Conservation (phyloP, 2,329 filamentous ascomycete genomes). For the Xylaria sp. region DNA sequence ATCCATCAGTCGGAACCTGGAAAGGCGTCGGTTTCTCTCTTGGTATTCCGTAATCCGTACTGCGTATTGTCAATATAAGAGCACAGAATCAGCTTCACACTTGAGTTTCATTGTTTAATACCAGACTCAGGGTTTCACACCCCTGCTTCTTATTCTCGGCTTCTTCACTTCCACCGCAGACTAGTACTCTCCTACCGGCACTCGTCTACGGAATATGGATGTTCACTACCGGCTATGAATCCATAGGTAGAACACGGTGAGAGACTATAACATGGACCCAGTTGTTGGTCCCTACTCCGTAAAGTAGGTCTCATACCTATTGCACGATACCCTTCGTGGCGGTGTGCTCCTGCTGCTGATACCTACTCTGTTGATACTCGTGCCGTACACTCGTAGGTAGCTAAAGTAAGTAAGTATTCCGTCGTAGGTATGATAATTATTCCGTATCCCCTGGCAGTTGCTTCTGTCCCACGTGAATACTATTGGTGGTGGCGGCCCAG, state of each 20-base stretch:
- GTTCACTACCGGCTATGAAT: neutral
- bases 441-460: neutral
- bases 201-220: neutral
- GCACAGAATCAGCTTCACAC: neutral
- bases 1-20: no score
- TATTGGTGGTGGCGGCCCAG: conserved; percentile 2
- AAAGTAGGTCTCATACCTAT: neutral
- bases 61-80: neutral
- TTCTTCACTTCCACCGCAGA: conserved; percentile 2
- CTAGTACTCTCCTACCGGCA: neutral
- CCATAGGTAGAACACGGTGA: neutral
- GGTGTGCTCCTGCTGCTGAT: neutral
- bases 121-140: neutral
- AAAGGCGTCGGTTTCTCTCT: no score
- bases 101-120: neutral
- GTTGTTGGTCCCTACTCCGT: neutral
- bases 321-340: neutral
- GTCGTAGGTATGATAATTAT: neutral
- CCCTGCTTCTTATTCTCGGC: neutral
- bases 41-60: no score
- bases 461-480: no score
- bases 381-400: neutral
- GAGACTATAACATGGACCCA: conserved; percentile 1
- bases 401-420: neutral
- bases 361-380: neutral